A percentile compares a stretch with the other conserved stretches of the same genome.
These are phyloP conservation scores for Aspergillus piperis DNA, from an alignment of 2,329 filamentous ascomycete genomes.

Conservation along the genomic window DNA sequence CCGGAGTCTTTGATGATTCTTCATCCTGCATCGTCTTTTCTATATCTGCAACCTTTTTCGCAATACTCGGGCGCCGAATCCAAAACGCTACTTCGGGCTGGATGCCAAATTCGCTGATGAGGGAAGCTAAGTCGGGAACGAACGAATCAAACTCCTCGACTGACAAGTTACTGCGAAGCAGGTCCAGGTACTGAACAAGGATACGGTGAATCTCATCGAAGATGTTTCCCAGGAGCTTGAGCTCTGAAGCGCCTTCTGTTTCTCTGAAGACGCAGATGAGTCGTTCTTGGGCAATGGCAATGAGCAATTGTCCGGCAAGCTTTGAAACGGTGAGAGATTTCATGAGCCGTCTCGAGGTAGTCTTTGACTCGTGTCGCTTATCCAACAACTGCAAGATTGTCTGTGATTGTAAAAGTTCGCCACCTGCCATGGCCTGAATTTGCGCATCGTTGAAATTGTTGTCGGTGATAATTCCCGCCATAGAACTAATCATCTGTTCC, in stretches of 20 bases:
- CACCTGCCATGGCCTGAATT: conserved; percentile 83
- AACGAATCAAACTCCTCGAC: conserved; percentile 74
- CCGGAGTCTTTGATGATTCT: conserved; percentile 12
- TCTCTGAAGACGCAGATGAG: conserved; percentile 81
- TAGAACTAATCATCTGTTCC: conserved; percentile 83
- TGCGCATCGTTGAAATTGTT: conserved; percentile 87
- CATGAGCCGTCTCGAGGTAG: conserved; percentile 77
- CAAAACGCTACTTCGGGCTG: conserved; percentile 81
- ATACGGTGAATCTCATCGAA: conserved; percentile 88
- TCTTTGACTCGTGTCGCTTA: conserved; percentile 72
- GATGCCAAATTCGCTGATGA: conserved; percentile 78
- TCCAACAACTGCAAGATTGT: conserved; percentile 80
- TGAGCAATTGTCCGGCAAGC: conserved; percentile 78
- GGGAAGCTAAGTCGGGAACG: conserved; percentile 71
- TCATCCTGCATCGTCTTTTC: conserved; percentile 38
- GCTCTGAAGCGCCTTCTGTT: conserved; percentile 66
- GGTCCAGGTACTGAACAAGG: conserved; percentile 83
- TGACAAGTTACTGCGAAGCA: conserved; percentile 77
- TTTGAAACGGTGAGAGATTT: conserved; percentile 75
- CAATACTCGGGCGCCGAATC: conserved; percentile 74
- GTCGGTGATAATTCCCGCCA: conserved; percentile 90
- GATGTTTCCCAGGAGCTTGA: conserved; percentile 85
- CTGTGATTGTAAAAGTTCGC: conserved; percentile 74
- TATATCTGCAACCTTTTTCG: conserved; percentile 59
- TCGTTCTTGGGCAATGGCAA: conserved; percentile 86